Conservation (phyloP, 371 early-diverging fungal species). For the Rhizomucor miehei region DNA sequence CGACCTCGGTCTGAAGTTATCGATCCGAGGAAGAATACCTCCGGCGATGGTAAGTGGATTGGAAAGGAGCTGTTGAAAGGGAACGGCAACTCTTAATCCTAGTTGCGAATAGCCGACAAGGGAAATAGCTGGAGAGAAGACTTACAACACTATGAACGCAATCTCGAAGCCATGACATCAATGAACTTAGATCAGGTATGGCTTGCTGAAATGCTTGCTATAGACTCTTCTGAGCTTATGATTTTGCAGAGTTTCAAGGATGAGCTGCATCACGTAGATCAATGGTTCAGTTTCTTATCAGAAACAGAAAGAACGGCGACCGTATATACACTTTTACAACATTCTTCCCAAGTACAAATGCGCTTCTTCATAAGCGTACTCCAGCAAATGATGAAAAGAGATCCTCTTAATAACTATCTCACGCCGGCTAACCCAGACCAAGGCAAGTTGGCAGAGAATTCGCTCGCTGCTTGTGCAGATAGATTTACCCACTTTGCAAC, state of each 20-base stretch:
- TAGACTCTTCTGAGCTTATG: neutral
- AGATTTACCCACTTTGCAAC: neutral
- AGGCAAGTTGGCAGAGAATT: constrained; percentile 36
- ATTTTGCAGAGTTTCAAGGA: constrained; percentile 71
- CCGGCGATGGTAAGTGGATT: too few relatives aligned
- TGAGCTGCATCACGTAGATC: constrained; percentile 89
- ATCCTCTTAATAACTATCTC: constrained; percentile 51
- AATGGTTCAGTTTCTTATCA: constrained; percentile 90
- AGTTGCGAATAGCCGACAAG: constrained; percentile 50
- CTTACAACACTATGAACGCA: constrained; percentile 85
- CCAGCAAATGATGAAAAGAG: constrained; percentile 83
- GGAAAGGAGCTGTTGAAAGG: neutral
- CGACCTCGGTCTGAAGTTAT: too few relatives aligned
- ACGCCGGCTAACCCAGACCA: constrained; percentile 62
- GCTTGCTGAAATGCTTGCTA: neutral
- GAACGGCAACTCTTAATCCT: neutral
- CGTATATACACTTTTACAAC: constrained; percentile 85
- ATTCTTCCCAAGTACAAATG: constrained; percentile 84
- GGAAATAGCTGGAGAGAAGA: constrained; percentile 90
- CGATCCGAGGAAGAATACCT: too few relatives aligned
- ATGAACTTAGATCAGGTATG: constrained; percentile 76
- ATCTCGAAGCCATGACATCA: constrained; percentile 91
- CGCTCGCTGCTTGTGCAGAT: neutral
- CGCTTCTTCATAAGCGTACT: constrained; percentile 91
- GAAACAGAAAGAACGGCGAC: constrained; percentile 93